These are phyloP conservation scores for Rhizopus microsporus DNA, from an alignment of 371 early-diverging fungal species.

Conservation along the genomic window DNA sequence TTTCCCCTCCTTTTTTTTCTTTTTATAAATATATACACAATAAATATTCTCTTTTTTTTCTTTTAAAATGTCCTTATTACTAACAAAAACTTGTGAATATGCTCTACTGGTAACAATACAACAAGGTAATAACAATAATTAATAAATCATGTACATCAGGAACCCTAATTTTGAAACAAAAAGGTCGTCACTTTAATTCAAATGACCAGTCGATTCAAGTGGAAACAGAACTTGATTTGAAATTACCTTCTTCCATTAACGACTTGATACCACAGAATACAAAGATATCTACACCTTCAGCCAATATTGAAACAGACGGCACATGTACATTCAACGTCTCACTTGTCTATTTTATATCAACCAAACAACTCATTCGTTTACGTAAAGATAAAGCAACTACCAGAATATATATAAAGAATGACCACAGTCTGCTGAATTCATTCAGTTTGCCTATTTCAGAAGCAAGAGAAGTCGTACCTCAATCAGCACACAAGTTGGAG, in stretches of 20 bases:
- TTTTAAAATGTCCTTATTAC: constrained; percentile 41
- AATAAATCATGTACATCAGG: constrained; percentile 3
- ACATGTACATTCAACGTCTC: constrained; percentile 32
- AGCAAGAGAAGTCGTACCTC: constrained; percentile 45
- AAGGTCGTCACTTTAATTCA: constrained; percentile 41
- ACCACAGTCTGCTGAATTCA: constrained; percentile 11
- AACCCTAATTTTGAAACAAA: constrained; percentile 6
- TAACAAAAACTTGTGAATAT: constrained; percentile 54
- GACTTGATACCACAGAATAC: constrained; percentile 49
- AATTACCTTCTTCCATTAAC: constrained; percentile 42
- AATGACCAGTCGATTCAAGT: constrained; percentile 17
- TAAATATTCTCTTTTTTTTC: background rate
- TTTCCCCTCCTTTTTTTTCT: background rate
- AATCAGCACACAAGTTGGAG: constrained; percentile 36
- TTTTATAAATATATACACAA: constrained; percentile 3
- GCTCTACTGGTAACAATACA: constrained; percentile 47
- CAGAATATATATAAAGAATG: constrained; percentile 11
- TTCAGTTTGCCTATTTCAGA: constrained; percentile 27
- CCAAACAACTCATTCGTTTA: constrained; percentile 41
- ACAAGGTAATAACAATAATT: constrained; percentile 35
- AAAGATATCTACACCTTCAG: constrained; percentile 30
- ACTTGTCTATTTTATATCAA: constrained; percentile 44
- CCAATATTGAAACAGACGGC: constrained; percentile 29
- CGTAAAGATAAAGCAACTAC: constrained; percentile 36
- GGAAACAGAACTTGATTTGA: constrained; percentile 45